Conservation (phyloP, 805 yeast species). For the Sporopachydermia lactativora region DNA sequence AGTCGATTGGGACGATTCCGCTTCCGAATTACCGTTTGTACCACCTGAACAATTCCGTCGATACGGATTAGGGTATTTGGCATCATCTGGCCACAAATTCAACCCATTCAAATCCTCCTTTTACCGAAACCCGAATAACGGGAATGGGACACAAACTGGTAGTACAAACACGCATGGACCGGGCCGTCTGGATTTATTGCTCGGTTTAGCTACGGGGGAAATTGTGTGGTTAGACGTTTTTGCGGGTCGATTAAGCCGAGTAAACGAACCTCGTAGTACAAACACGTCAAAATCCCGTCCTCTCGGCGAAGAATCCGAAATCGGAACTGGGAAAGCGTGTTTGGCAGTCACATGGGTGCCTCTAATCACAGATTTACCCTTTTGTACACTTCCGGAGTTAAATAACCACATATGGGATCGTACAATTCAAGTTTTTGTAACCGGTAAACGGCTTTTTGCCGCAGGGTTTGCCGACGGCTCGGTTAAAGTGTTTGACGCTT, state of each 20-base stretch:
- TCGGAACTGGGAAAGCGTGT: conserved; percentile 27
- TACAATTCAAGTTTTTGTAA: conserved; percentile 14
- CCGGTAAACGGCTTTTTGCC: conserved; percentile 31
- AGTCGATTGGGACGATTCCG: not conserved
- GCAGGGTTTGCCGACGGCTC: conserved; percentile 57
- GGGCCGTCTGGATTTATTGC: conserved; percentile 29
- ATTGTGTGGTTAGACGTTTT: conserved; percentile 44
- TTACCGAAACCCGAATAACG: not conserved
- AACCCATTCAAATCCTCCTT: not conserved
- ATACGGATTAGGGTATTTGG: not conserved
- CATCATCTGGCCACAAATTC: not conserved
- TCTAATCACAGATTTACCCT: not conserved
- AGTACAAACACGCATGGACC: not conserved
- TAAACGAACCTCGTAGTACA: conserved; percentile 35
- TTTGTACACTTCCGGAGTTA: not conserved
- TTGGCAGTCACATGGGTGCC: not conserved
- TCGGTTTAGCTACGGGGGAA: conserved; percentile 61
- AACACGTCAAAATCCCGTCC: too few species aligned
- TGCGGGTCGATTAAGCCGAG: conserved; percentile 31
- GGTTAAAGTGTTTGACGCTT: conserved; percentile 33
- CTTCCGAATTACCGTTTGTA: not conserved
- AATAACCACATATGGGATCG: not conserved
- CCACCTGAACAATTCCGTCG: not conserved
- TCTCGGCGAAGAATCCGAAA: conserved; percentile 29
- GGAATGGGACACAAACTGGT: not conserved